These are phyloP conservation scores for Strobilomyces echinocephalus DNA, from an alignment of 768 basidiomycete species.

Conservation along the genomic window DNA sequence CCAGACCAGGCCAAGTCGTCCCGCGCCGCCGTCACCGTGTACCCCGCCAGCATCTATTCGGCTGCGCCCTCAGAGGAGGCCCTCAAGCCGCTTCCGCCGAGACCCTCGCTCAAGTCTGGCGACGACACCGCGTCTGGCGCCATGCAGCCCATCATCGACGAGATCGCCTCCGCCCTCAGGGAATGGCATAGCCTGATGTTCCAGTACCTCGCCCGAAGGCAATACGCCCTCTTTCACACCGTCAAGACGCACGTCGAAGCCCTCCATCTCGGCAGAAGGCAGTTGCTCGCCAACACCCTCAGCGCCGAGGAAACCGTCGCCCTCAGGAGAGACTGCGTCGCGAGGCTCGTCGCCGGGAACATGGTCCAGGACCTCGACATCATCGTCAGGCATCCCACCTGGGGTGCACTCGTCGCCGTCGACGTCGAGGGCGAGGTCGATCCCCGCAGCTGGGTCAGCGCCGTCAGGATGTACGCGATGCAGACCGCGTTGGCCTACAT, in stretches of 20 bases:
- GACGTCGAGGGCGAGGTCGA: conserved; percentile 84
- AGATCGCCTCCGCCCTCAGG: conserved; percentile 91
- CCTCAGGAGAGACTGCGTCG: conserved; percentile 82
- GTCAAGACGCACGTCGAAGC: conserved; percentile 89
- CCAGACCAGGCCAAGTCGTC: conserved; percentile 72
- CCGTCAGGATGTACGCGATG: conserved; percentile 87
- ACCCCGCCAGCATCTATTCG: conserved; percentile 72
- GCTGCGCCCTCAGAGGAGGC: conserved; percentile 62
- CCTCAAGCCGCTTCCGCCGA: conserved; percentile 74
- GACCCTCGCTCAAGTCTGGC: conserved; percentile 91
- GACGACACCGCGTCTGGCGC: conserved; percentile 87
- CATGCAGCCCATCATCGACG: conserved; percentile 88
- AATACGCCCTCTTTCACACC: conserved; percentile 83
- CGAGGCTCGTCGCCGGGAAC: conserved; percentile 82
- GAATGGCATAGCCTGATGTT: conserved; percentile 96
- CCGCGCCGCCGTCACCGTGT: conserved; percentile 67
- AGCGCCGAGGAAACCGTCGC: conserved; percentile 81
- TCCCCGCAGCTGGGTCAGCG: conserved; percentile 80
- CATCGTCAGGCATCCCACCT: conserved; percentile 91
- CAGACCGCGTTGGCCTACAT: conserved; percentile 80
- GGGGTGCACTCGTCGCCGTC: conserved; percentile 86
- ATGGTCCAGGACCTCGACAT: conserved; percentile 89
- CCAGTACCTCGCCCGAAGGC: conserved; percentile 81
- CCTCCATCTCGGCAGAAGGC: conserved; percentile 85
- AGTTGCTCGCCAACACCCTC: conserved; percentile 82